phyloP scores from a whole-genome alignment of 1,139 yeast genomes.

The Nadsonia starkeyi-henricii region DNA sequence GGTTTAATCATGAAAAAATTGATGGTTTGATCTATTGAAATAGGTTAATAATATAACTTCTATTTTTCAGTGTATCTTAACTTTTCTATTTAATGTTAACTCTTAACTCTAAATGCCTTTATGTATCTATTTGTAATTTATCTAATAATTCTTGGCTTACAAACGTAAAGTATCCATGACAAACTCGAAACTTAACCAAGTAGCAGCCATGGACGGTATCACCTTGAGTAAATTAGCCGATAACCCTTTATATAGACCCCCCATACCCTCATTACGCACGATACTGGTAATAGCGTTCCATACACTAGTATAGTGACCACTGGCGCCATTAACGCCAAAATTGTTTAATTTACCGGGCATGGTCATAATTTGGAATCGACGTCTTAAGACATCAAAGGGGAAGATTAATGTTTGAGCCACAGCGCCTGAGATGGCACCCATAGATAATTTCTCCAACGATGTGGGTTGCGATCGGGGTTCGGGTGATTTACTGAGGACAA shows the following conservation, averaged over 20 bases:
- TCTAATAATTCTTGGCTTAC: too few species aligned
- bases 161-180: conserved; percentile 29
- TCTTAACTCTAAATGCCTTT: too few species aligned
- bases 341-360: conserved; percentile 32
- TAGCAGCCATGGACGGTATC: conserved; percentile 89
- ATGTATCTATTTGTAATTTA: too few species aligned
- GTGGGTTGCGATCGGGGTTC: conserved; percentile 20
- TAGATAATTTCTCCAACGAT: conserved; percentile 43
- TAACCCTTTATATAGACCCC: conserved; percentile 79
- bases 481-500: conserved; percentile 8
- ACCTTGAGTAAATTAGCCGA: conserved; percentile 82
- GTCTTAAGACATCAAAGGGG: conserved; percentile 78
- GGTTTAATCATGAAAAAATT: too few species aligned
- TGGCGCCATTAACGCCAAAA: conserved; percentile 26
- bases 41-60: too few species aligned
- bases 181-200: conserved; percentile 77
- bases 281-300: conserved; percentile 58
- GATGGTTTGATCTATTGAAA: too few species aligned
- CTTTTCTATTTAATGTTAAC: too few species aligned
- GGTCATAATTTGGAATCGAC: conserved; percentile 81
- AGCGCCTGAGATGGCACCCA: conserved; percentile 87
- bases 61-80: too few species aligned
- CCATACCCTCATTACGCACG: conserved; percentile 55
- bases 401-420: conserved; percentile 69
- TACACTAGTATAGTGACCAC: conserved; percentile 56